These are phyloP conservation scores for Volutella citrinella DNA, from an alignment of 2,329 filamentous ascomycete genomes.

Conservation along the genomic window DNA sequence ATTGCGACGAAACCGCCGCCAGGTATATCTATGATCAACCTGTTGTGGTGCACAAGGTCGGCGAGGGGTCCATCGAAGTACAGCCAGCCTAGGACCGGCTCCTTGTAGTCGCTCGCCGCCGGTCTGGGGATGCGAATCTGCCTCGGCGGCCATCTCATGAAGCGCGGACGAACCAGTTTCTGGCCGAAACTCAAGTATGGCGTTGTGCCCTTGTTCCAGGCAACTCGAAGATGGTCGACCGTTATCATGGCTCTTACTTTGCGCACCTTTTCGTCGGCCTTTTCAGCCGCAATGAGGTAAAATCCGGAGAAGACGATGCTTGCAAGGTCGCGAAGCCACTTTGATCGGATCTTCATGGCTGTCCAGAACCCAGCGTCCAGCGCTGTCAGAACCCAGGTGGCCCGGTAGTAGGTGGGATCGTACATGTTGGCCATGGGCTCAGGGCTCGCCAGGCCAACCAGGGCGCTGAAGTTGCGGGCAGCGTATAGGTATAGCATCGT, in stretches of 20 bases:
- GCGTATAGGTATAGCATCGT: slow-evolving; percentile 91
- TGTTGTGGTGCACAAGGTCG: slow-evolving; percentile 71
- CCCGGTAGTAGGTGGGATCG: slow-evolving; percentile 86
- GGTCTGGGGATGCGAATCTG: slow-evolving; percentile 83
- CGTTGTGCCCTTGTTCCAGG: slow-evolving; percentile 92
- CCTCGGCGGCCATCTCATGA: slow-evolving; percentile 78
- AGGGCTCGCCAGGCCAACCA: slow-evolving; percentile 85
- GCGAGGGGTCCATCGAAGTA: slow-evolving; percentile 89
- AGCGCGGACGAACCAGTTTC: slow-evolving; percentile 69
- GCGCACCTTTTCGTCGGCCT: slow-evolving; percentile 93
- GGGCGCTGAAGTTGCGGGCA: slow-evolving; percentile 87
- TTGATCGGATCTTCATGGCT: slow-evolving; percentile 82
- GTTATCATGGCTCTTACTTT: slow-evolving; percentile 85
- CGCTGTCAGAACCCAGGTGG: slow-evolving; percentile 94
- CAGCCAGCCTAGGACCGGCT: slow-evolving; percentile 82
- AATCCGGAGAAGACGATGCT: slow-evolving; percentile 84
- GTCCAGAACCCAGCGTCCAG: slow-evolving; percentile 98
- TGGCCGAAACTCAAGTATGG: slow-evolving; percentile 78
- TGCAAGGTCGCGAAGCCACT: slow-evolving; percentile 77
- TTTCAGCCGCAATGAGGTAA: slow-evolving; percentile 89
- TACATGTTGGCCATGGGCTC: slow-evolving; percentile 95
- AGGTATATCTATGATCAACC: slow-evolving; percentile 83
- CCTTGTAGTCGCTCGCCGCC: slow-evolving; percentile 73
- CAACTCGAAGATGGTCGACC: slow-evolving; percentile 84
- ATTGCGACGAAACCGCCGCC: slow-evolving; percentile 96